phyloP scores from a whole-genome alignment of 2,329 filamentous ascomycete genomes.

The Sphaerulina vaccinii region DNA sequence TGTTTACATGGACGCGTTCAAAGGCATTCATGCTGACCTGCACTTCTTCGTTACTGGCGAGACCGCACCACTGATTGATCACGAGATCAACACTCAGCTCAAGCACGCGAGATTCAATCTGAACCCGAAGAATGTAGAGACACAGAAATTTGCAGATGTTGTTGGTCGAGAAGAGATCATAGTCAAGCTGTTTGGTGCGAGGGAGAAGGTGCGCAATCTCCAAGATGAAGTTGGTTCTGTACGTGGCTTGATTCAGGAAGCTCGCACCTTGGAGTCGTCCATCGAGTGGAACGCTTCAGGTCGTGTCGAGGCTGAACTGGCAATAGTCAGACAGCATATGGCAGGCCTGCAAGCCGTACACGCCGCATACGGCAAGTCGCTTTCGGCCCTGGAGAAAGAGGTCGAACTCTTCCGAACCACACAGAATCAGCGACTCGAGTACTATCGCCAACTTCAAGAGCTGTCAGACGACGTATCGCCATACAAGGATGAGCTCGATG shows the following conservation, averaged over 20 bases:
- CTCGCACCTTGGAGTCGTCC: slow-evolving; percentile 62
- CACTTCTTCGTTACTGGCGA: slow-evolving; percentile 74
- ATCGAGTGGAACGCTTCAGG: slow-evolving; percentile 60
- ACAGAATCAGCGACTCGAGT: slow-evolving; percentile 85
- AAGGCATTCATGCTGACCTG: slow-evolving; percentile 75
- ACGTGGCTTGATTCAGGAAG: slow-evolving; percentile 66
- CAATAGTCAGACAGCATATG: slow-evolving; percentile 64
- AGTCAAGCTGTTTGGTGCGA: slow-evolving; percentile 47
- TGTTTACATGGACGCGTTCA: slow-evolving; percentile 76
- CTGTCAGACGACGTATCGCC: slow-evolving; percentile 85
- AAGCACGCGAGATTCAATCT: slow-evolving; percentile 28
- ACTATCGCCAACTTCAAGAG: slow-evolving; percentile 83
- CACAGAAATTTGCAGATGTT: slow-evolving; percentile 48
- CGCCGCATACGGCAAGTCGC: slow-evolving; percentile 53
- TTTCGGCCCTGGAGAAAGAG: slow-evolving; percentile 62
- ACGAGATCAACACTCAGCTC: slow-evolving; percentile 61
- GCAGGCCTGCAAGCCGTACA: slow-evolving; percentile 56
- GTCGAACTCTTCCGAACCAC: slow-evolving; percentile 71
- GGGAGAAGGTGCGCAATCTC: slow-evolving; percentile 49
- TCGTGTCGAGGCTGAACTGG: slow-evolving; percentile 62
- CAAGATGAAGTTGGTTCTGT: slow-evolving; percentile 62
- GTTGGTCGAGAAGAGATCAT: slow-evolving; percentile 67
- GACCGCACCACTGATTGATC: slow-evolving; percentile 69
- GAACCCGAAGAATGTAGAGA: slow-evolving; percentile 48
- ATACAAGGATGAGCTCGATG: slow-evolving; percentile 64